A percentile compares a stretch with the other conserved stretches of the same genome.
phyloP scores from a whole-genome alignment of 768 basidiomycete species.

The Neoboletus brunneissimus region DNA sequence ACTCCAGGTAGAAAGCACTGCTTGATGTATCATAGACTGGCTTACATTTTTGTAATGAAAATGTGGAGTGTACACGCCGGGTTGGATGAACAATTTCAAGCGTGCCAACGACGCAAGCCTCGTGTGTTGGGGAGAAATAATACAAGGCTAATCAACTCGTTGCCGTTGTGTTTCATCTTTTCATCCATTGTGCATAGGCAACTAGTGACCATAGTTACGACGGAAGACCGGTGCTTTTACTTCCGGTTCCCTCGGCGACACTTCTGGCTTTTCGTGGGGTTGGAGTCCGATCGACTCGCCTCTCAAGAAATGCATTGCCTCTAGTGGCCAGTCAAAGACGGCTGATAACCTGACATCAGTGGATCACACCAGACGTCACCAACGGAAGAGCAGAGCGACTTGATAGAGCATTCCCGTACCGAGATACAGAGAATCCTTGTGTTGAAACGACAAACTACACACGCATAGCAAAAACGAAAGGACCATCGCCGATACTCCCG shows the following conservation, averaged over 20 bases:
- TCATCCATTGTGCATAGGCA: too few relatives aligned
- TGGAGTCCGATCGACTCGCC: neutral
- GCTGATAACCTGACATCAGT: neutral
- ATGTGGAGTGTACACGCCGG: neutral
- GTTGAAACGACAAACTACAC: neutral
- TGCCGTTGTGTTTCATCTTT: too few relatives aligned
- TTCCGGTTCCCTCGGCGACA: neutral
- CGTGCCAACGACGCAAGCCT: neutral
- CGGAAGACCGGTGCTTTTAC: neutral
- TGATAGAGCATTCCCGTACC: neutral
- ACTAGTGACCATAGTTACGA: neutral
- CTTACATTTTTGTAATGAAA: neutral
- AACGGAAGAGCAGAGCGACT: neutral
- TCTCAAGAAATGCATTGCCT: too few relatives aligned
- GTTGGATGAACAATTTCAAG: neutral
- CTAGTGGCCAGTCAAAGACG: neutral
- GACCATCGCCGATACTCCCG: neutral
- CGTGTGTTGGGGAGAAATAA: too few relatives aligned
- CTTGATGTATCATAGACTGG: slow-evolving; percentile 9
- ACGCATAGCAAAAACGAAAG: neutral
- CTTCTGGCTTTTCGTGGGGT: neutral
- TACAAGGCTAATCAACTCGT: neutral
- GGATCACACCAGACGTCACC: neutral
- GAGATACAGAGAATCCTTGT: neutral
- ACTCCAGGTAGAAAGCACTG: slow-evolving; percentile 19